Base-by-base conservation (phyloP, 1,139 yeast genomes). In the Martiniozyma asiatica region DNA sequence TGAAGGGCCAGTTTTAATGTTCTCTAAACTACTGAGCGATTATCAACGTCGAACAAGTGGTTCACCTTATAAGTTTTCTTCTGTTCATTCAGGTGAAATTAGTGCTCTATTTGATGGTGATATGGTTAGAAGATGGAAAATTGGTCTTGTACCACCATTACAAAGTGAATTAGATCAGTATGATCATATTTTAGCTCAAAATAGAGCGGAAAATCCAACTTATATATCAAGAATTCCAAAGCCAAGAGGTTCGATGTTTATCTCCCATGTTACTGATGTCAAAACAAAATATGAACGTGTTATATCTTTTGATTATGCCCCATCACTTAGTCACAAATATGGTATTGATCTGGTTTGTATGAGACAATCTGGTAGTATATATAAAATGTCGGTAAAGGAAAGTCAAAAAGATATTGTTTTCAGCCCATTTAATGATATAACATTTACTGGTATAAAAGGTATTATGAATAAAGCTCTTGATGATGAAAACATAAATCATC, bases 351-450 rank as follows among this genome's bases (percentile, higher is more conserved):
- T 81, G 40, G 74, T 85, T 22, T 85, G 95, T 51, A 79, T 85
- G 79, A 61, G 94, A 40, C 93, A 82, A 47, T 78, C 93, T 1
- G 95, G 95, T 2, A 77, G 82, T 29, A 77, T 84, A 0, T 85
- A 80, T 53, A 61, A 81, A 37, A 81, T 81, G 89, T 69, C 77
- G 0, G 80, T 76, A 1, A 59, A 63, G 2, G 92, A 81, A 48
- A 70, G 79, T 31, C 73, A 77, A 21, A 73, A 73, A 27, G 63
- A 74, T 6, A 52, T 78, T 13, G 63, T 59, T 14, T 80, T 85
- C 51, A 81, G 75, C 43, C 73, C 89, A 0, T 67, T 61, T 41
- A 84, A 84, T 47, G 84, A 80, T 31, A 58, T 84, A 27, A 62
- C 79, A 1, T 58, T 77, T 24, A 64, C 75, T 3, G 87, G 89